phyloP scores from a whole-genome alignment of 1,284 basidiomycete genomes.

The Melampsora larici-populina region DNA sequence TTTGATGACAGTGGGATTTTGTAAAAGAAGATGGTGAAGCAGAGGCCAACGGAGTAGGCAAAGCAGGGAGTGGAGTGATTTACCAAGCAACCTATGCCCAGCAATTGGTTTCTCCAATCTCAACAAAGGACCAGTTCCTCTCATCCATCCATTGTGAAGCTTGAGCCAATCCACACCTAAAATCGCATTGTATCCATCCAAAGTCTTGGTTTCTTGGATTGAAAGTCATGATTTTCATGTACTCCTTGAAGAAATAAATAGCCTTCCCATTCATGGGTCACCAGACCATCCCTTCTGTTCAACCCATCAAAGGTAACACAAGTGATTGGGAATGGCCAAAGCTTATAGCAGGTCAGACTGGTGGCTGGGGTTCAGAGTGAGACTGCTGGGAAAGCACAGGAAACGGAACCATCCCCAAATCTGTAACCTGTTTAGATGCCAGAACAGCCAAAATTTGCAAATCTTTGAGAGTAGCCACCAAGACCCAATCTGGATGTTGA shows the following conservation, averaged over 20 bases:
- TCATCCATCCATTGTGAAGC: not conserved
- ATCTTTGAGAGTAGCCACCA: too few species aligned
- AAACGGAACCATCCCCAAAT: too few species aligned
- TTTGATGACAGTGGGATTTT: not conserved
- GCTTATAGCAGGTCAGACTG: too few species aligned
- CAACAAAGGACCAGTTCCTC: not conserved
- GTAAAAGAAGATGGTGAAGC: not conserved
- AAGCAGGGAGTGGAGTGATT: too few species aligned
- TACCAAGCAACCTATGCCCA: too few species aligned
- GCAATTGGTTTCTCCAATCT: not conserved
- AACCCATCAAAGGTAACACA: constrained; percentile 13
- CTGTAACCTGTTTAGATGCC: too few species aligned
- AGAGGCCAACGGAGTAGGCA: too few species aligned
- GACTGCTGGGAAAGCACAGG: too few species aligned
- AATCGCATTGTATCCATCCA: not conserved
- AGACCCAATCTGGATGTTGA: too few species aligned
- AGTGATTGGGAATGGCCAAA: not conserved
- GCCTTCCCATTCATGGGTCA: not conserved
- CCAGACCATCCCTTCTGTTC: not conserved
- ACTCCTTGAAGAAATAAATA: not conserved
- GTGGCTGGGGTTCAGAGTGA: too few species aligned
- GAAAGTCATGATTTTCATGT: too few species aligned
- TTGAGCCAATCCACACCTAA: not conserved
- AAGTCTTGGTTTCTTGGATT: not conserved
- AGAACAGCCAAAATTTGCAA: too few species aligned